Base-by-base conservation (phyloP, 345 rosid species). In the Citrus unshiu region DNA sequence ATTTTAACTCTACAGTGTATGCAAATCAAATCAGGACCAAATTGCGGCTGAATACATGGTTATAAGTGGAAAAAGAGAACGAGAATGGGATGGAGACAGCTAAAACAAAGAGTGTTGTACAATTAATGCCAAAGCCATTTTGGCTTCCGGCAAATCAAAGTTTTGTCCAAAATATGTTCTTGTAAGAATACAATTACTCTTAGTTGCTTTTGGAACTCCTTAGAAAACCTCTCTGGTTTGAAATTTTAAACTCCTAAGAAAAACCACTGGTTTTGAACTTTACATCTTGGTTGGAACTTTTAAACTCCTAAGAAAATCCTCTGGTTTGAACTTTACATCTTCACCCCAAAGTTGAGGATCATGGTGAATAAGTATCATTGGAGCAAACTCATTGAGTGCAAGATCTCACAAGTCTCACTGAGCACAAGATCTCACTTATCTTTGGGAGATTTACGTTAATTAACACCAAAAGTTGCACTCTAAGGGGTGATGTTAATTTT, bases 31-130 rank as follows among this genome's bases (percentile, higher is more conserved):
- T 83, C 87, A 75, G 83, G 87, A 2, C 95, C 95, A 22, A 68
- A 82, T 12, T 90, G 87, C 3, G 92, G 91, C 12, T 83, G 89
- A 46, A 46, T 12, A 46, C 68, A 85, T 61, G 49, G 90, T 86
- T 24, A 86, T 1, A 57, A 81, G 14, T n/a, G 59, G 37, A 30
- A 3, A 5, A 5, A 93, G 95, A 10, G 91, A 82, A 74, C 90
- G 91, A 29, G 82, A 79, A 76, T 91, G 84, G 1, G 83, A 68
- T 5, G 94, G 89, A 27, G 97, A 89, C 12, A 89, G 88, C 75
- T 87, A 80, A 19, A 91, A 81, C 6, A 79, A 82, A 77, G 90
- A 93, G 78, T 84, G 90, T 78, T 88, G 92, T 4, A 96, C 92
- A 43, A 43, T 43, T 12, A 43, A 43, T 43, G 14, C 4, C 51